phyloP scores from a whole-genome alignment of 2,329 filamentous ascomycete species.

The Phoma herbarum region DNA sequence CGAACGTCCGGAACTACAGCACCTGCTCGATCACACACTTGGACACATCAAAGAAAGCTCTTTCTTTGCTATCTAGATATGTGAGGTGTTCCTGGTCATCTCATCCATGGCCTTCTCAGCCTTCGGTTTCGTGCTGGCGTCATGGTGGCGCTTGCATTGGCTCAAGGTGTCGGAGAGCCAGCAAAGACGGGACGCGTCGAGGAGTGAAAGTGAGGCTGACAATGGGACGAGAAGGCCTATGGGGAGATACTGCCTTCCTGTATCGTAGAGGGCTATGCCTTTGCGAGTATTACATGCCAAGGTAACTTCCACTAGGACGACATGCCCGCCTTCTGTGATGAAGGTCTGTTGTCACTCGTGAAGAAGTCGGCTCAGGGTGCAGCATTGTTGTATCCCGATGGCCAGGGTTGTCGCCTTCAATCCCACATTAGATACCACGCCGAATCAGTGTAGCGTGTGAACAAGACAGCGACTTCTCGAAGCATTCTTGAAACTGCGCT shows the following conservation, averaged over 20 bases:
- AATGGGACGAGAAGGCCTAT: not conserved
- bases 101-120: not conserved
- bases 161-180: not conserved
- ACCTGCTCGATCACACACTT: not conserved
- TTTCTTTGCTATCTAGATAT: not conserved
- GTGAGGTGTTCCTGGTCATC: not conserved
- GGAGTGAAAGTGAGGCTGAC: no score
- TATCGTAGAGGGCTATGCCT: constrained; percentile 18
- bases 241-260: not conserved
- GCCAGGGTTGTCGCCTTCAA: not conserved
- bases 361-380: not conserved
- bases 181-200: not conserved
- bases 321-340: no score
- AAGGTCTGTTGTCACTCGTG: not conserved
- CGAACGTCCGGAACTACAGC: not conserved
- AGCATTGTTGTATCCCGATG: not conserved
- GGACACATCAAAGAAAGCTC: not conserved
- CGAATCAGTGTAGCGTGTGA: not conserved
- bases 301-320: not conserved
- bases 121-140: not conserved
- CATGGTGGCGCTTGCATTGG: not conserved
- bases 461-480: not conserved
- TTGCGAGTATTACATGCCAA: not conserved
- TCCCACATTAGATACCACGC: not conserved
- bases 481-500: not conserved